Percentiles rank a stretch among this genome's conserved stretches.
phyloP scores from a whole-genome alignment of 2,329 filamentous ascomycete species.

The Aspergillus piperis region DNA sequence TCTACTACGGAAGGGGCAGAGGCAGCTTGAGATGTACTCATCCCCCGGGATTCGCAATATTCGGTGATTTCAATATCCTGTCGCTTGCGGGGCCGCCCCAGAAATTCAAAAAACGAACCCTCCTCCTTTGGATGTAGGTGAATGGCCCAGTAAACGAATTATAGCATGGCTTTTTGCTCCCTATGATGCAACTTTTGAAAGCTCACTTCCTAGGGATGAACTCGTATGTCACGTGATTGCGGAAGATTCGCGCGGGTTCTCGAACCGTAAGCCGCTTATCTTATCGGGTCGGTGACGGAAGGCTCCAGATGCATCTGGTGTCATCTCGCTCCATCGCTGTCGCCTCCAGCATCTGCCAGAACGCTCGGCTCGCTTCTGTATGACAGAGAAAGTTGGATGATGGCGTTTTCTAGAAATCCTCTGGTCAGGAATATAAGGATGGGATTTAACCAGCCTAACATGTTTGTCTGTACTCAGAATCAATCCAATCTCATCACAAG shows the following conservation, averaged over 20 bases:
- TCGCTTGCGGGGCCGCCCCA: background rate
- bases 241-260: conserved; percentile 20
- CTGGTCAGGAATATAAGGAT: conserved; percentile 19
- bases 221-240: background rate
- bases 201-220: background rate
- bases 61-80: conserved; percentile 25
- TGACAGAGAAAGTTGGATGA: conserved; percentile 6
- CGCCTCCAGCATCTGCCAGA: conserved; percentile 8
- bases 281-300: conserved; percentile 23
- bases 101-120: background rate
- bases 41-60: conserved; percentile 79
- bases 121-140: background rate
- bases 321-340: background rate
- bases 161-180: background rate
- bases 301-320: conserved; percentile 11
- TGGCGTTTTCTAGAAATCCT: conserved; percentile 20
- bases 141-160: background rate
- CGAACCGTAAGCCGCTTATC: conserved; percentile 20
- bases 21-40: conserved; percentile 81
- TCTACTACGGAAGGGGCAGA: conserved; percentile 74
- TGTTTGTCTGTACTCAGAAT: conserved; percentile 8
- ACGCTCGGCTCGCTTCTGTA: conserved; percentile 8
- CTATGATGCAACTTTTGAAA: background rate
- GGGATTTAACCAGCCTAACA: background rate
- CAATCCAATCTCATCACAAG: conserved; percentile 4